These are phyloP conservation scores for Striga hermonthica DNA, from an alignment of 305 asterid species.

Conservation along the genomic window DNA sequence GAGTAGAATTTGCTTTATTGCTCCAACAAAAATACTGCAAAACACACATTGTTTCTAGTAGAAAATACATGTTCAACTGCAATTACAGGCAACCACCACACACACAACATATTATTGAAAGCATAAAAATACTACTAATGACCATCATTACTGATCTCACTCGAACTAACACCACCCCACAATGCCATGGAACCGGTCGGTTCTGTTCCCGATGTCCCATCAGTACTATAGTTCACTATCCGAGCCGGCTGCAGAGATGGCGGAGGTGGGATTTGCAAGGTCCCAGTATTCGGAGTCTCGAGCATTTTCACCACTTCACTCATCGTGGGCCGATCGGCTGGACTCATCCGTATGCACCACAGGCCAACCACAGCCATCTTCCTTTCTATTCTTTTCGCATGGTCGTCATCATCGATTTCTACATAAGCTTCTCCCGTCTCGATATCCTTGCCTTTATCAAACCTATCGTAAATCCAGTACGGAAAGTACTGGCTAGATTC, in stretches of 20 bases:
- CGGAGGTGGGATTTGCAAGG: constrained; percentile 23
- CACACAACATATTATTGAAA: too few relatives aligned
- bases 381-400: background rate
- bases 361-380: constrained; percentile 5
- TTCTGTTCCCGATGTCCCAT: background rate
- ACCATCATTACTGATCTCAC: background rate
- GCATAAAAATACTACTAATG: background rate
- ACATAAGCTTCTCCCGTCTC: constrained; percentile 7
- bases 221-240: background rate
- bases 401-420: background rate
- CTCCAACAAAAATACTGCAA: too few relatives aligned
- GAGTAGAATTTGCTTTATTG: too few relatives aligned
- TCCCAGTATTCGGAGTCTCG: constrained; percentile 12
- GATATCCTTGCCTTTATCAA: constrained; percentile 15
- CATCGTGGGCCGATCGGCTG: constrained; percentile 4
- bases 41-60: too few relatives aligned
- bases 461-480: constrained; percentile 15
- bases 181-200: constrained; percentile 5
- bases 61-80: too few relatives aligned
- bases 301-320: constrained; percentile 26
- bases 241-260: background rate
- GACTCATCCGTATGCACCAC: constrained; percentile 23
- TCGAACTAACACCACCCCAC: background rate
- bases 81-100: too few relatives aligned
- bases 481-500: constrained; percentile 23